A percentile compares a stretch with the other conserved stretches of the same genome.
These are phyloP conservation scores for Paramecium primaurelia DNA, from an alignment of 73 alveolate species.

Conservation along the genomic window DNA sequence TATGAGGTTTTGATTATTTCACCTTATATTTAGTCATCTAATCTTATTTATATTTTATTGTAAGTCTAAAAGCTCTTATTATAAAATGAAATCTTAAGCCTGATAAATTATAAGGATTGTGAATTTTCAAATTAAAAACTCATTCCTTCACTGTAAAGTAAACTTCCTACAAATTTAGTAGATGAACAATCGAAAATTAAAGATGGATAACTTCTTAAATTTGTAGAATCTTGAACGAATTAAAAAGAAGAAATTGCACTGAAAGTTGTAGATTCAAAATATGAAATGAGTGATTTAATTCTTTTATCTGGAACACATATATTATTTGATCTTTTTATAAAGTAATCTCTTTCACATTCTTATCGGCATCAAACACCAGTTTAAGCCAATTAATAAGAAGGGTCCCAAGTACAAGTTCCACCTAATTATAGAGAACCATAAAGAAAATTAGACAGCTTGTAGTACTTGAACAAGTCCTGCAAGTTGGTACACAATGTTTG, in stretches of 20 bases:
- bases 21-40: background rate
- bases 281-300: background rate
- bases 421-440: background rate
- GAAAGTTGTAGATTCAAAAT: background rate
- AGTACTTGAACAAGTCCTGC: background rate
- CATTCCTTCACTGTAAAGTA: background rate
- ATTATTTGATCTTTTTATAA: background rate
- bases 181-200: background rate
- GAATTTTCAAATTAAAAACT: background rate
- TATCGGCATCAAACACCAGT: background rate
- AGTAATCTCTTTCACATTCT: background rate
- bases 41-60: background rate
- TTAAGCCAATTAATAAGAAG: background rate
- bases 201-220: background rate
- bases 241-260: background rate
- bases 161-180: background rate
- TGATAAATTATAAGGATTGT: background rate
- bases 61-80: background rate
- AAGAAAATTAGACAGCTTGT: background rate
- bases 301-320: background rate
- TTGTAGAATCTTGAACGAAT: background rate
- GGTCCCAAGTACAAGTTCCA: background rate
- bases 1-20: background rate
- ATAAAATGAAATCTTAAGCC: background rate
- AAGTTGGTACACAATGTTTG: background rate